These are phyloP conservation scores for Clonostachys solani DNA, from an alignment of 2,329 filamentous ascomycete species.

Conservation along the genomic window DNA sequence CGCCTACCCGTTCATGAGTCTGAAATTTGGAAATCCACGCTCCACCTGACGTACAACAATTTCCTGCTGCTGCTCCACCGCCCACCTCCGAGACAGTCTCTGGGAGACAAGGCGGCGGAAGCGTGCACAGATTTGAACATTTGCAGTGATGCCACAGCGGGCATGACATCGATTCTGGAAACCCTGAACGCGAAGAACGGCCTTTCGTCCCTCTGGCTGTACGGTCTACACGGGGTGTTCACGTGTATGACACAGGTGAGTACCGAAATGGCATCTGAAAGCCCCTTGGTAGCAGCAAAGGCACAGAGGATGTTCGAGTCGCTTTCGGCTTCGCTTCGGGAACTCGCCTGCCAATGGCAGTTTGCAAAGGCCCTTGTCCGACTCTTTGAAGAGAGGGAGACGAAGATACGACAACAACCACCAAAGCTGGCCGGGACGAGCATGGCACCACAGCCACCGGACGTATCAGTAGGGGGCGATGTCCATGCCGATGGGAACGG, in stretches of 20 bases:
- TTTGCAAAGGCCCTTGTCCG: constrained; percentile 21
- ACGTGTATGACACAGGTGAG: constrained; percentile 21
- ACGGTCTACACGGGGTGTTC: constrained; percentile 18
- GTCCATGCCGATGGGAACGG: constrained; percentile 4
- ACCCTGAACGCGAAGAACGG: constrained; percentile 12
- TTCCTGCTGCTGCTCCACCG: constrained; percentile 26
- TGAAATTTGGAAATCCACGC: constrained; percentile 19
- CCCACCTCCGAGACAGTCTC: constrained; percentile 12
- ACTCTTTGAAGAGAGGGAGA: constrained; percentile 16
- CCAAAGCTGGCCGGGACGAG: no score
- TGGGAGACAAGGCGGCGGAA: not conserved
- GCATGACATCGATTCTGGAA: constrained; percentile 20
- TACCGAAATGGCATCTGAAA: constrained; percentile 16
- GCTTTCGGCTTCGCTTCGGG: constrained; percentile 17
- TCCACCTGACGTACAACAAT: constrained; percentile 27
- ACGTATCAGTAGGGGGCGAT: not conserved
- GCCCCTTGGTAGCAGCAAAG: constrained; percentile 21
- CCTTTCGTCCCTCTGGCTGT: constrained; percentile 19
- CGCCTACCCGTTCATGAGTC: constrained; percentile 11
- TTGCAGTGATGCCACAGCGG: constrained; percentile 18
- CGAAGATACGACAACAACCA: no score
- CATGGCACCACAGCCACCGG: no score
- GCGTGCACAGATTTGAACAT: constrained; percentile 17
- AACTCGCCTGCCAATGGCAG: constrained; percentile 19
- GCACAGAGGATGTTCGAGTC: constrained; percentile 19